Evolutionary conservation across 169 alveolate genomes (phyloP).

Genomic region (Eimeria brunetti): DNA sequence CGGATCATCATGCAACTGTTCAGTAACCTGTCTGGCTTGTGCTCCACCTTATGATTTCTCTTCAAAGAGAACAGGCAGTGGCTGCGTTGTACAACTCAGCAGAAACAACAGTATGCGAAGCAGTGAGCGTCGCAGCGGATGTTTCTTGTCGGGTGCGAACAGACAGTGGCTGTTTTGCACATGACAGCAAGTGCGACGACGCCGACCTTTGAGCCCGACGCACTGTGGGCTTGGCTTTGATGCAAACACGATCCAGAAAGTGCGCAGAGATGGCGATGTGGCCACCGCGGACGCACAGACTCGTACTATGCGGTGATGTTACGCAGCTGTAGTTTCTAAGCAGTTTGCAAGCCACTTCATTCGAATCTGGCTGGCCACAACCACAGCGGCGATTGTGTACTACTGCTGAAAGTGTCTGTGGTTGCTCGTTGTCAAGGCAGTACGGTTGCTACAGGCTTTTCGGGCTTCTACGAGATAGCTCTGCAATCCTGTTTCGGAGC

Average conservation of each 20-base stretch:
- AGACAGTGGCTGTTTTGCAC: not conserved
- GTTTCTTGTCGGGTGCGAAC: not conserved
- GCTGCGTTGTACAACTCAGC: no score
- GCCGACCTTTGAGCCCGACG: not conserved
- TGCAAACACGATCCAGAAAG: not conserved
- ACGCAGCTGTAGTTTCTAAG: not conserved
- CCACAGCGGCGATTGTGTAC: not conserved
- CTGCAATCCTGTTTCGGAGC: no score
- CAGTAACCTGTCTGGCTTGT: no score
- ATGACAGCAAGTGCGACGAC: not conserved
- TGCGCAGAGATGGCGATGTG: not conserved
- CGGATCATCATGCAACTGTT: no score
- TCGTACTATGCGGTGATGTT: not conserved
- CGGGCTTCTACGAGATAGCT: not conserved
- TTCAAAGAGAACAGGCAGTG: no score
- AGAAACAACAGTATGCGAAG: no score
- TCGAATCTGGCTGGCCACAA: not conserved
- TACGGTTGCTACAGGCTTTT: not conserved
- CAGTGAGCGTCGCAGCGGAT: no score
- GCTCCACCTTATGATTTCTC: no score
- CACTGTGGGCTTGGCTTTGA: no score
- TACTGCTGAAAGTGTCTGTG: not conserved
- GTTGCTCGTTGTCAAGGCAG: not conserved
- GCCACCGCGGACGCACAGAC: not conserved
- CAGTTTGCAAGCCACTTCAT: not conserved